Evolutionary conservation across 768 basidiomycete genomes (phyloP), one percentile per base, ranked within the genome.

Genomic region (Hygrophoropsis aurantiaca): DNA sequence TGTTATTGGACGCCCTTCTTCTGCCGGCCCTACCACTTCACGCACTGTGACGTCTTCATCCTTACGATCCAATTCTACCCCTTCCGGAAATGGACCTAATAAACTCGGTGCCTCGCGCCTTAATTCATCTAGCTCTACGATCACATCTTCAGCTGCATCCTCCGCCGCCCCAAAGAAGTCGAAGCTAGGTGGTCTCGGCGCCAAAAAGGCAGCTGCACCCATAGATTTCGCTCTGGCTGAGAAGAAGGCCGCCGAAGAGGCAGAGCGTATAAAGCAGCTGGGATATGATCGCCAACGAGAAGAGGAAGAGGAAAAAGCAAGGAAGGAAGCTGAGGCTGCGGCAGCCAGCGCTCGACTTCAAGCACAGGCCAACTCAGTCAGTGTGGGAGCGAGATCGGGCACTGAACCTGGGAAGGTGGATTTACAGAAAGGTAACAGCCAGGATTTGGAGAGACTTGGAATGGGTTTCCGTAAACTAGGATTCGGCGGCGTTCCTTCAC

Each of bases 171-270:
- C 76, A 5, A 83, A 82, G 64, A 88, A 89, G 62, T 74, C 78
- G 7, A 85, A 85, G 58, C 77, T 87, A 11, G 90, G 89, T 21
- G 76, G 77, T 19, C 77, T 94, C 1, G 94, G 95, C 11, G 97
- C 94, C 8, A 87, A 88, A 61, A 94, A 92, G 65, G 80, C 92
- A 0, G 84, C 81, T 6, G 65, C 79, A 3, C 79, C 87, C 1
- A 84, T 97, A 55, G 85, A 97, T 68, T 99, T 99, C 63, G 97
- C 88, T 16, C 92, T 92, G 57, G 97, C 93, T 0, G 94, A 98
- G 65, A 75, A 86, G 23, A 87, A 87, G 55, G 97, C 97, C 0
- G 62, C 79, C 21, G 94, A 93, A 59, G 97, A 98, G 64, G 94
- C 92, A 20, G 94, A 94, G 67, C 78, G 93, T 47, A 81, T 94